Evolutionary conservation across 306 rosid species (phyloP).

Genomic region (Mimosa bimucronata): DNA sequence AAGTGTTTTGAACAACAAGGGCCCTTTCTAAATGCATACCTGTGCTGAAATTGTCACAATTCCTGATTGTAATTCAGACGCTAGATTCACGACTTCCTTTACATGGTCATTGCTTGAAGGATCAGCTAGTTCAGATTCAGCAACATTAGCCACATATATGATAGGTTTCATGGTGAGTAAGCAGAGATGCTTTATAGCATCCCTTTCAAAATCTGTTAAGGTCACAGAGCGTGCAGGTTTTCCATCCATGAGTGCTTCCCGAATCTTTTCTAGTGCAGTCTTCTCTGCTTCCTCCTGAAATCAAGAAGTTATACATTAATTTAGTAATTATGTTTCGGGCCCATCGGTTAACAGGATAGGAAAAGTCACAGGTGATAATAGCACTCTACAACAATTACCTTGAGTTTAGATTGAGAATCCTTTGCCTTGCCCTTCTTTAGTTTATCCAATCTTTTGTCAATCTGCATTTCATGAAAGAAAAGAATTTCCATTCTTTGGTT

Average conservation of each 20-base stretch:
- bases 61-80: slow-evolving; percentile 80
- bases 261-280: slow-evolving; percentile 81
- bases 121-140: slow-evolving; percentile 86
- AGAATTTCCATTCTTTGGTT: slow-evolving; percentile 50
- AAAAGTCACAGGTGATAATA: not conserved
- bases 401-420: slow-evolving; percentile 81
- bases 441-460: slow-evolving; percentile 91
- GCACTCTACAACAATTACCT: slow-evolving; percentile 54
- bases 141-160: slow-evolving; percentile 91
- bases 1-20: not conserved
- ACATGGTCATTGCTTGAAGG: slow-evolving; percentile 67
- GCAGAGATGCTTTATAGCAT: slow-evolving; percentile 81
- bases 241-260: slow-evolving; percentile 81
- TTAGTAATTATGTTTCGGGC: slow-evolving; percentile 10
- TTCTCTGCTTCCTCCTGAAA: slow-evolving; percentile 91
- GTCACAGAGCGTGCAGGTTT: slow-evolving; percentile 93
- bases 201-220: slow-evolving; percentile 78
- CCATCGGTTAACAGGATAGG: slow-evolving; percentile 4
- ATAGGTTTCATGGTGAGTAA: slow-evolving; percentile 92
- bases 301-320: slow-evolving; percentile 34
- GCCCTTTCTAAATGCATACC: slow-evolving; percentile 47
- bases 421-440: slow-evolving; percentile 87
- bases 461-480: slow-evolving; percentile 76
- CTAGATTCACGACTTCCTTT: slow-evolving; percentile 67
- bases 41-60: slow-evolving; percentile 92